A percentile compares a stretch with the other conserved stretches of the same genome.
These are phyloP conservation scores for Penicillium sp. DNA, from an alignment of 2,329 filamentous ascomycete genomes.

Conservation along the genomic window DNA sequence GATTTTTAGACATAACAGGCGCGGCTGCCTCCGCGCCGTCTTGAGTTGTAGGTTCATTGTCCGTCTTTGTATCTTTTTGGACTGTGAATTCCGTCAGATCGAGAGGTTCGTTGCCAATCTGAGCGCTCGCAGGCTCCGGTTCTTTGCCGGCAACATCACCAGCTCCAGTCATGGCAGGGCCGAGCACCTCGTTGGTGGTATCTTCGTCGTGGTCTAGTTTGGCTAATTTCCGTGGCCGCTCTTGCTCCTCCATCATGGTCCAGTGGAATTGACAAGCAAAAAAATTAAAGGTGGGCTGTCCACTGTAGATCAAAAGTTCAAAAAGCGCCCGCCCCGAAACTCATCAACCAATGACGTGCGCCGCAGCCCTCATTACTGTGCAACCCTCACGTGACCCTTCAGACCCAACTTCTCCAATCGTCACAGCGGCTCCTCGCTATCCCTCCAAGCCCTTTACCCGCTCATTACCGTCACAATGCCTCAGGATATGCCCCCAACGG, in stretches of 20 bases:
- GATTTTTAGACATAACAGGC: constrained; percentile 65
- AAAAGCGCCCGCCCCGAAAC: constrained; percentile 11
- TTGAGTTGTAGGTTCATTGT: not conserved
- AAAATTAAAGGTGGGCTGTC: constrained; percentile 5
- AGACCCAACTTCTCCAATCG: constrained; percentile 25
- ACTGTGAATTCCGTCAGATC: constrained; percentile 2
- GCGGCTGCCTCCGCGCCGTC: constrained; percentile 8
- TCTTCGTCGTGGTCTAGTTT: constrained; percentile 41
- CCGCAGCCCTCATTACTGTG: constrained; percentile 27
- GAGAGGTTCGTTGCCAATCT: constrained; percentile 10
- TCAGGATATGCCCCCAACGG: constrained; percentile 92
- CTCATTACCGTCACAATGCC: constrained; percentile 55
- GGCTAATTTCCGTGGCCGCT: constrained; percentile 48
- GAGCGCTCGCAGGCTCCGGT: constrained; percentile 4
- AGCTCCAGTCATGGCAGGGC: constrained; percentile 27
- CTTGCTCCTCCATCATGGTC: constrained; percentile 45
- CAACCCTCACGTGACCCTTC: constrained; percentile 22
- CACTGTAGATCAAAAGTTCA: constrained; percentile 14
- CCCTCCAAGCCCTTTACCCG: constrained; percentile 16
- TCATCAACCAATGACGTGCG: constrained; percentile 23
- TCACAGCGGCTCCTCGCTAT: constrained; percentile 16
- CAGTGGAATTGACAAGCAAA: not conserved
- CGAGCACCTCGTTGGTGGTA: constrained; percentile 16
- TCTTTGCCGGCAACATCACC: constrained; percentile 13
- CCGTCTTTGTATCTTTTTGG: not conserved